Conservation (phyloP, 2,329 filamentous ascomycete species). For the Penicillium digitatum region DNA sequence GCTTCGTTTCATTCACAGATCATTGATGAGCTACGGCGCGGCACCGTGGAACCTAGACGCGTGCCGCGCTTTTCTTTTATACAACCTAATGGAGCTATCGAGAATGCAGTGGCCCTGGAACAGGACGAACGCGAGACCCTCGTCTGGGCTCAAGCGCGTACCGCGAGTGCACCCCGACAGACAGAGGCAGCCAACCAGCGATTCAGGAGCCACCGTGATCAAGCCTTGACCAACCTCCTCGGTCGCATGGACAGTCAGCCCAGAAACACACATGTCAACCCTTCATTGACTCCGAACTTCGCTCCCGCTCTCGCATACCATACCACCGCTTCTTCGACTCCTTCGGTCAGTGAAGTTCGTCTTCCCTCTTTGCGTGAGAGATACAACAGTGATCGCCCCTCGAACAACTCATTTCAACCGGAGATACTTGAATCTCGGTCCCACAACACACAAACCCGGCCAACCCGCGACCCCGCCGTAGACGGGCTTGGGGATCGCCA, state of each 20-base stretch:
- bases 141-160: constrained; percentile 6
- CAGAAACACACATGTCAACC: not conserved
- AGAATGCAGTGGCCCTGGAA: constrained; percentile 32
- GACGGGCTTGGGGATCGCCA: constrained; percentile 82
- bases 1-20: constrained; percentile 29
- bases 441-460: constrained; percentile 22
- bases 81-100: constrained; percentile 18
- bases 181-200: constrained; percentile 5
- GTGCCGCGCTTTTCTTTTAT: constrained; percentile 1
- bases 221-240: constrained; percentile 28
- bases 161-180: constrained; percentile 1
- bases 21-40: constrained; percentile 33
- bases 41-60: constrained; percentile 11
- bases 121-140: constrained; percentile 31
- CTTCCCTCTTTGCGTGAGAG: constrained; percentile 25
- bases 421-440: not conserved
- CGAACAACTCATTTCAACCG: constrained; percentile 30
- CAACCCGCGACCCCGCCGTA: constrained; percentile 33
- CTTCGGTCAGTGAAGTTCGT: constrained; percentile 18
- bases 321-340: constrained; percentile 22
- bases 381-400: constrained; percentile 20
- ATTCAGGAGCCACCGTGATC: constrained; percentile 27
- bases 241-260: constrained; percentile 19
- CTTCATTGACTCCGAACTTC: constrained; percentile 43
- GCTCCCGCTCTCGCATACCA: constrained; percentile 41